Evolutionary conservation across 257 asterid genomes (phyloP).

Genomic region (Verbascum thapsus): DNA sequence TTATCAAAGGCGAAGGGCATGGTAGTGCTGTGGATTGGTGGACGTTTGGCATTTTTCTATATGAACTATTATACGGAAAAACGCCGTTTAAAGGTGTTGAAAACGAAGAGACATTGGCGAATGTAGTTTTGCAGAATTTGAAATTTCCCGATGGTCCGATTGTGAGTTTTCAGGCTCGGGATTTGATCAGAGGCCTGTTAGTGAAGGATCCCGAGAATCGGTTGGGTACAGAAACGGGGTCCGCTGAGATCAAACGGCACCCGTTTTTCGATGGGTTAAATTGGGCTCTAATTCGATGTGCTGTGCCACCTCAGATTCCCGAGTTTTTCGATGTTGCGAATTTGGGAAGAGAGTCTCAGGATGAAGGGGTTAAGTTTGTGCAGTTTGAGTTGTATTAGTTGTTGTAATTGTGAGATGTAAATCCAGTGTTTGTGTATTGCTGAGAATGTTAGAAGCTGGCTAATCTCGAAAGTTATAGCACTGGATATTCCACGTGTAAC

Average conservation of each 20-base stretch:
- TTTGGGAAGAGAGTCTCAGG: constrained; percentile 28
- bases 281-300: constrained; percentile 70
- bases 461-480: background rate
- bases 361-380: constrained; percentile 30
- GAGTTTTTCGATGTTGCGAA: constrained; percentile 38
- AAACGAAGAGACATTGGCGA: constrained; percentile 62
- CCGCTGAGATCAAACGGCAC: constrained; percentile 75
- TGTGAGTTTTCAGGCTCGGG: constrained; percentile 68
- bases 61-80: constrained; percentile 68
- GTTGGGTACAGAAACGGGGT: constrained; percentile 64
- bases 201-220: constrained; percentile 68
- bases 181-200: constrained; percentile 59
- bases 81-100: constrained; percentile 70
- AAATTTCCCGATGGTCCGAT: constrained; percentile 61
- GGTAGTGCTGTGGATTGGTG: constrained; percentile 90
- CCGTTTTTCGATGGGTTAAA: constrained; percentile 69
- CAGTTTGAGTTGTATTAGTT: constrained; percentile 43
- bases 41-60: constrained; percentile 68
- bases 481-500: background rate
- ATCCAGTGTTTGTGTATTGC: too few relatives aligned
- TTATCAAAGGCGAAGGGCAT: constrained; percentile 73
- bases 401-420: too few relatives aligned
- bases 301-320: constrained; percentile 65
- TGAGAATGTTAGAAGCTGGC: background rate
- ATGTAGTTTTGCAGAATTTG: constrained; percentile 57